Conservation (phyloP, 768 basidiomycete species). For the Xerocomellus dryophilus region DNA sequence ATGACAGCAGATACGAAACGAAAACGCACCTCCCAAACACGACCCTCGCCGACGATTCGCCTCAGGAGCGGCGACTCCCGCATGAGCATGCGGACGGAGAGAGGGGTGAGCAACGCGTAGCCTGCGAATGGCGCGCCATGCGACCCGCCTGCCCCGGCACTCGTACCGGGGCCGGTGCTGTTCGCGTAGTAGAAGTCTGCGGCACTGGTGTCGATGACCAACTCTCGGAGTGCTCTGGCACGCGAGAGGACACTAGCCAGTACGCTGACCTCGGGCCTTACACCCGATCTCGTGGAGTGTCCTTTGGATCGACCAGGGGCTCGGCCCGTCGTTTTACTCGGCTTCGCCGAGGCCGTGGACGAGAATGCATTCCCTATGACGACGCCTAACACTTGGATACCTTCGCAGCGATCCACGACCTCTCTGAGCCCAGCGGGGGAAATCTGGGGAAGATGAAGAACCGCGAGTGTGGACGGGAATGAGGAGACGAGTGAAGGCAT, state of each 20-base stretch:
- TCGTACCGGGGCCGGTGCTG: neutral
- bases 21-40: constrained; percentile 53
- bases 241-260: constrained; percentile 15
- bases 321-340: neutral
- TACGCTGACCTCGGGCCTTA: constrained; percentile 13
- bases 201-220: constrained; percentile 17
- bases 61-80: constrained; percentile 39
- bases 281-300: neutral
- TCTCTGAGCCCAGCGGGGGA: constrained; percentile 21
- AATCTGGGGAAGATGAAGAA: constrained; percentile 23
- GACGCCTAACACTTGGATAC: constrained; percentile 17
- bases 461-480: constrained; percentile 35
- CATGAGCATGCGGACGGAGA: constrained; percentile 42
- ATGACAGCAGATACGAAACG: neutral
- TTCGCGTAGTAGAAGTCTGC: neutral
- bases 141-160: neutral
- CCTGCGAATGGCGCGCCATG: neutral
- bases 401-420: constrained; percentile 20
- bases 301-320: neutral
- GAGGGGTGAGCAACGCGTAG: constrained; percentile 37
- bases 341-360: neutral
- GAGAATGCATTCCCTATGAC: constrained; percentile 14
- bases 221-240: constrained; percentile 12
- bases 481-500: constrained; percentile 30
- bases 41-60: constrained; percentile 47